These are phyloP conservation scores for Stevia rebaudiana DNA, from an alignment of 140 eudicot species.

Conservation along the genomic window DNA sequence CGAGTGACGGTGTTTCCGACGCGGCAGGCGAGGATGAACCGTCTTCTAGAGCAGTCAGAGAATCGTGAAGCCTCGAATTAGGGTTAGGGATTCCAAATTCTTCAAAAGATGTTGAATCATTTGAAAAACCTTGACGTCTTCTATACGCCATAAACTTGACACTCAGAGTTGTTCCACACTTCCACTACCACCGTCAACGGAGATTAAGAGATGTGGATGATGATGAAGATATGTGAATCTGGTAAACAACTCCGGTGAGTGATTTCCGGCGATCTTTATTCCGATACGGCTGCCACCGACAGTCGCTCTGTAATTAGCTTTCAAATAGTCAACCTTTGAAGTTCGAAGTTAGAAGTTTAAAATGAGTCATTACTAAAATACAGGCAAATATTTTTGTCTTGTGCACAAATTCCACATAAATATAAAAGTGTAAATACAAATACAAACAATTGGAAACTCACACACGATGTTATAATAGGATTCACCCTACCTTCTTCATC, in stretches of 20 bases:
- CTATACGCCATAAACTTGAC: slow-evolving; percentile 45
- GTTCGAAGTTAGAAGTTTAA: not conserved
- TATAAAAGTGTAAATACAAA: too few relatives aligned
- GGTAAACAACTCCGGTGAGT: slow-evolving; percentile 11
- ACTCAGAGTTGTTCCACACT: not conserved
- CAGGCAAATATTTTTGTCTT: too few relatives aligned
- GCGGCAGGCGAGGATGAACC: slow-evolving; percentile 30
- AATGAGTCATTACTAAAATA: too few relatives aligned
- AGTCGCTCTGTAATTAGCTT: slow-evolving; percentile 5
- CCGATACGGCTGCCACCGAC: slow-evolving; percentile 14
- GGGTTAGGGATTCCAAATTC: slow-evolving; percentile 23
- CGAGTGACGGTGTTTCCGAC: slow-evolving; percentile 51
- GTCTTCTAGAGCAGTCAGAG: slow-evolving; percentile 24
- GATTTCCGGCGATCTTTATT: slow-evolving; percentile 4
- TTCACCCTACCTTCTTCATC: too few relatives aligned
- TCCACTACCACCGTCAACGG: not conserved
- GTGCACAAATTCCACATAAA: too few relatives aligned
- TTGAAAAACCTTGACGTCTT: slow-evolving; percentile 44
- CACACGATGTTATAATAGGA: too few relatives aligned
- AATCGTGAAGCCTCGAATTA: slow-evolving; percentile 1
- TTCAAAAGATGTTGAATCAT: slow-evolving; percentile 21
- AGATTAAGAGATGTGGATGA: not conserved
- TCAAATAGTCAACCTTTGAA: slow-evolving; percentile 19
- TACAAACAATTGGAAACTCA: too few relatives aligned
- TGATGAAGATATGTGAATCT: not conserved